These are phyloP conservation scores for Populus tremula DNA, from an alignment of 345 rosid genomes.

Conservation along the genomic window DNA sequence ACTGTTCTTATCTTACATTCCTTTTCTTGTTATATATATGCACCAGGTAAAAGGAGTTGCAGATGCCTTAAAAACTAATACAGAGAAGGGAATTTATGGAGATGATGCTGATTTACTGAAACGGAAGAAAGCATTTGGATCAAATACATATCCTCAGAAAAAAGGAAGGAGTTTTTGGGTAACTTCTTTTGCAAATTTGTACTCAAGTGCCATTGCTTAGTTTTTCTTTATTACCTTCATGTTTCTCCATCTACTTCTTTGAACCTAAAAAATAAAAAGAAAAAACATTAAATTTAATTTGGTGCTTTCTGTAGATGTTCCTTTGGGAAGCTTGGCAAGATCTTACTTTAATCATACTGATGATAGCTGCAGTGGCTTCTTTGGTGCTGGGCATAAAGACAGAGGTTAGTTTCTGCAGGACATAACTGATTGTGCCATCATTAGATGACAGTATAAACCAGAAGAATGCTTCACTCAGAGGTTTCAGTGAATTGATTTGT, in stretches of 20 bases:
- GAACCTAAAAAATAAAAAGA: not conserved
- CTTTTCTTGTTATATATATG: conserved; percentile 16
- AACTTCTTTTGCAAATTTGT: conserved; percentile 8
- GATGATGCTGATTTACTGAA: conserved; percentile 64
- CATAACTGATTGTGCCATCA: not conserved
- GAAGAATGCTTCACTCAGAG: conserved; percentile 7
- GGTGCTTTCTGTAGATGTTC: conserved; percentile 57
- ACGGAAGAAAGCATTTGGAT: conserved; percentile 78
- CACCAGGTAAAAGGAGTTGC: conserved; percentile 73
- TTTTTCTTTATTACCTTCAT: not conserved
- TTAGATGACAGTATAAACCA: not conserved
- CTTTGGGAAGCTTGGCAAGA: conserved; percentile 99
- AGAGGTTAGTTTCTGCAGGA: conserved; percentile 46
- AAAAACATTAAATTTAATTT: not conserved
- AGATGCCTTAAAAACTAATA: conserved; percentile 50
- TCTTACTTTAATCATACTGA: conserved; percentile 84
- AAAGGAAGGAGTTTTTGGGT: conserved; percentile 89
- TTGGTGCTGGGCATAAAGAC: conserved; percentile 89
- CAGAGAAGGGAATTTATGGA: conserved; percentile 59
- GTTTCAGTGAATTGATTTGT: not conserved
- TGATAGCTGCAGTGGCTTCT: conserved; percentile 79
- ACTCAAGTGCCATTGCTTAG: not conserved
- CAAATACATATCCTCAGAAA: conserved; percentile 91
- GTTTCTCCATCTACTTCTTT: not conserved
- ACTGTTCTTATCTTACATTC: not conserved